These are phyloP conservation scores for Tuber magnatum DNA, from an alignment of 495 filamentous ascomycete genomes.

Conservation along the genomic window DNA sequence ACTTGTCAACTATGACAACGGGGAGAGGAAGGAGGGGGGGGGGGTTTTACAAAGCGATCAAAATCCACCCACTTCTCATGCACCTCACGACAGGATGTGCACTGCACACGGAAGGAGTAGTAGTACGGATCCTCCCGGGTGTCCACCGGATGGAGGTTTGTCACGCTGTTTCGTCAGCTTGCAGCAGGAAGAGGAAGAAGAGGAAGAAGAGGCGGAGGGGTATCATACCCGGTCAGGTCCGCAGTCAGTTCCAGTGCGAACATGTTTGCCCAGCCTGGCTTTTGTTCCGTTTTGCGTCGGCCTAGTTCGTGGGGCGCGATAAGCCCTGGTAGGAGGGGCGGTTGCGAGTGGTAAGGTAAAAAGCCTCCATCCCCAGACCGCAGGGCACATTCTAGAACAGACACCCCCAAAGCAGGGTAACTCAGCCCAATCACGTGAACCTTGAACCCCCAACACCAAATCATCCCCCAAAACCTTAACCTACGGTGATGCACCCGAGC, in stretches of 20 bases:
- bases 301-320: not conserved
- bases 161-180: constrained; percentile 57
- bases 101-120: constrained; percentile 96
- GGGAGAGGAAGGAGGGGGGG: not conserved
- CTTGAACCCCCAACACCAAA: not conserved
- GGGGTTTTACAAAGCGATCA: constrained; percentile 65
- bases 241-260: constrained; percentile 70
- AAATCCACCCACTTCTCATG: constrained; percentile 84
- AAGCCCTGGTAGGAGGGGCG: not conserved
- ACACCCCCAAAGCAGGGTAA: too few relatives aligned
- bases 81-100: constrained; percentile 83
- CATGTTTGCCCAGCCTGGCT: constrained; percentile 48
- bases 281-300: not conserved
- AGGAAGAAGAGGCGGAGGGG: not conserved
- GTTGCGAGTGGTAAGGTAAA: not conserved
- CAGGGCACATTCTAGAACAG: too few relatives aligned
- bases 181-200: not conserved
- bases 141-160: constrained; percentile 77
- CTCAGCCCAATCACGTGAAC: too few relatives aligned
- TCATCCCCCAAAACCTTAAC: not conserved
- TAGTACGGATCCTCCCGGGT: constrained; percentile 72
- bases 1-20: not conserved
- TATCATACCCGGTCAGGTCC: constrained; percentile 61
- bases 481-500: not conserved
- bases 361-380: too few relatives aligned